Conservation (phyloP, 352 stramenopile species). For the Globisporangium rhizosaccharum region DNA sequence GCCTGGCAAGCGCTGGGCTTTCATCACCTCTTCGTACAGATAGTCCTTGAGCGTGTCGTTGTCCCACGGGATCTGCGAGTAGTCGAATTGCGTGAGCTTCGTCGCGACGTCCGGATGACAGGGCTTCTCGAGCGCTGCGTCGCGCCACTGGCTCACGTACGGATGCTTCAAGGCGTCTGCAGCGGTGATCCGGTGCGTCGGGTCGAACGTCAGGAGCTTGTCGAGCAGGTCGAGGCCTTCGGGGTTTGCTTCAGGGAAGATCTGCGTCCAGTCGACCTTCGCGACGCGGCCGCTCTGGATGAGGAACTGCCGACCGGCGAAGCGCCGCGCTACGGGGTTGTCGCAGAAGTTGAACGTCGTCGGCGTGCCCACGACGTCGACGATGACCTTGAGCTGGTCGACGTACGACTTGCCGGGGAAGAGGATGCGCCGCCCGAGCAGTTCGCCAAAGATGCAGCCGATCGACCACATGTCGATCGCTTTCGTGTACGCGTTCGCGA, state of each 20-base stretch:
- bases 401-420: conserved; percentile 86
- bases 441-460: conserved; percentile 99
- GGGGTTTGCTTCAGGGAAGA: conserved; percentile 82
- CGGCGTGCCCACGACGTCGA: conserved; percentile 81
- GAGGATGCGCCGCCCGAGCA: conserved; percentile 88
- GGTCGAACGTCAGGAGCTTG: conserved; percentile 85
- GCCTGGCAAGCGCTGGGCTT: conserved; percentile 26
- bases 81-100: conserved; percentile 67
- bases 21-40: conserved; percentile 83
- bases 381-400: conserved; percentile 84
- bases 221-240: conserved; percentile 85
- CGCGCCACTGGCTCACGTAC: conserved; percentile 85
- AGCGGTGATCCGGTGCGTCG: conserved; percentile 79
- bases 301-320: conserved; percentile 77
- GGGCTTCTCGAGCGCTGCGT: conserved; percentile 50
- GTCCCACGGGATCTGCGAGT: conserved; percentile 65
- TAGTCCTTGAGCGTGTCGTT: conserved; percentile 71
- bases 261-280: conserved; percentile 68
- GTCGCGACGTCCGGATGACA: conserved; percentile 48
- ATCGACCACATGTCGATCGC: conserved; percentile 95
- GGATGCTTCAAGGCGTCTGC: conserved; percentile 82
- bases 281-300: conserved; percentile 62
- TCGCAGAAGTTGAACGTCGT: conserved; percentile 84
- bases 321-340: conserved; percentile 78
- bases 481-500: conserved; percentile 82